Evolutionary conservation across 371 early-diverging fungal species (phyloP).

Genomic region (Mortierella sp.): DNA sequence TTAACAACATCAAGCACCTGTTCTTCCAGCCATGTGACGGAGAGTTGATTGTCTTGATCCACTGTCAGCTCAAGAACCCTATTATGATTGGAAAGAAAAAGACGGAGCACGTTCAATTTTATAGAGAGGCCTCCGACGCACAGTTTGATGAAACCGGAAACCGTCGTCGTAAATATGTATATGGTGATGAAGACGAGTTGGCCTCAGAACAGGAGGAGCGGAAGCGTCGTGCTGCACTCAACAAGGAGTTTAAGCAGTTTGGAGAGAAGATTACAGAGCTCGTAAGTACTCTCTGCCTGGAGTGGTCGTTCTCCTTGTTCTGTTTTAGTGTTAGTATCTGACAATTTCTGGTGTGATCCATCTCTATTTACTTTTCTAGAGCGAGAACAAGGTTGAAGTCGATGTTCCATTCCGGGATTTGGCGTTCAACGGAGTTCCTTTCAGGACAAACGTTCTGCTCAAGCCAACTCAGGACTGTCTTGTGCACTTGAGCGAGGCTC

Average conservation of each 20-base stretch:
- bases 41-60: slow-evolving; percentile 95
- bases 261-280: slow-evolving; percentile 92
- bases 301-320: background rate
- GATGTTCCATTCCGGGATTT: slow-evolving; percentile 96
- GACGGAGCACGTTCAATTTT: slow-evolving; percentile 99
- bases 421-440: slow-evolving; percentile 98
- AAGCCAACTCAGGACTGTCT: slow-evolving; percentile 98
- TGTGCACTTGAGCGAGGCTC: slow-evolving; percentile 97
- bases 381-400: slow-evolving; percentile 86
- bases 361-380: slow-evolving; percentile 50
- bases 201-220: slow-evolving; percentile 96
- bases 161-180: slow-evolving; percentile 88
- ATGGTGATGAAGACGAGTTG: slow-evolving; percentile 98
- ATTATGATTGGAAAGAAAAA: slow-evolving; percentile 99
- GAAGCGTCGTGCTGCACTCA: slow-evolving; percentile 85
- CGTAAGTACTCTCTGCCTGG: slow-evolving; percentile 53
- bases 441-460: slow-evolving; percentile 92
- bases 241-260: slow-evolving; percentile 96
- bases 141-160: slow-evolving; percentile 98
- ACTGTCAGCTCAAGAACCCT: slow-evolving; percentile 96
- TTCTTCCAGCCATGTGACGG: slow-evolving; percentile 99
- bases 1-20: slow-evolving; percentile 97
- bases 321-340: background rate
- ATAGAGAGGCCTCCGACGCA: slow-evolving; percentile 95
- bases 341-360: background rate